Evolutionary conservation across 306 rosid genomes (phyloP), one percentile per base, ranked within the genome.

Genomic region (Cyamopsis tetragonoloba): DNA sequence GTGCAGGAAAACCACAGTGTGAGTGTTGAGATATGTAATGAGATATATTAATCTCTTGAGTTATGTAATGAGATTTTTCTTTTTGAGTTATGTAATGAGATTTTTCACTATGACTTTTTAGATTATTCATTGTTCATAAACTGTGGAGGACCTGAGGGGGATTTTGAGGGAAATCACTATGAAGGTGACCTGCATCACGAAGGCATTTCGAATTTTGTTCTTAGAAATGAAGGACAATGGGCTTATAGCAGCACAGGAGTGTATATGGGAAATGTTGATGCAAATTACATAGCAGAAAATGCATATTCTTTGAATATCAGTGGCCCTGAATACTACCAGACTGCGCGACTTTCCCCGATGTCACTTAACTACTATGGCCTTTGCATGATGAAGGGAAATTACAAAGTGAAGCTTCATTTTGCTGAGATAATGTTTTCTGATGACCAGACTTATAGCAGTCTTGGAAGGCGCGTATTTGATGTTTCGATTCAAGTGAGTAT

Each of bases 401-500:
- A 91, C 68, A 87, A 72, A 78, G 98, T 91, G 62, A 68, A 65
- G 78, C 95, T 89, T 44, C 89, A 91, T 61, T 91, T 91, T 75
- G 87, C 95, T 17, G 98, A 91, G 84, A 86, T 88, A 51, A 86
- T 86, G 95, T 88, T 6, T 54, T 37, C 87, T 35, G 66, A 81
- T 59, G 76, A 82, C 43, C 71, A 74, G 34, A 81, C 73, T 2
- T 88, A 44, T 22, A 74, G 81, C 19, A 81, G 86, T 54, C 53
- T 84, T 4, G 96, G 93, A n/a, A 60, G 43, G 81, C 90, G 93
- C 69, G 59, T 89, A 76, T 91, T 91, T 66, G 91, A 91, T 68
- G 85, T 91, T 48, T 86, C 96, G 34, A 79, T 91, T 76, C 95
- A 91, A 82, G 97, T 91, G 71, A 81, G 93, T 81, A 41, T 5